Evolutionary conservation across 202 grass and related monocot genomes (phyloP).

Genomic region (Digitaria exilis): DNA sequence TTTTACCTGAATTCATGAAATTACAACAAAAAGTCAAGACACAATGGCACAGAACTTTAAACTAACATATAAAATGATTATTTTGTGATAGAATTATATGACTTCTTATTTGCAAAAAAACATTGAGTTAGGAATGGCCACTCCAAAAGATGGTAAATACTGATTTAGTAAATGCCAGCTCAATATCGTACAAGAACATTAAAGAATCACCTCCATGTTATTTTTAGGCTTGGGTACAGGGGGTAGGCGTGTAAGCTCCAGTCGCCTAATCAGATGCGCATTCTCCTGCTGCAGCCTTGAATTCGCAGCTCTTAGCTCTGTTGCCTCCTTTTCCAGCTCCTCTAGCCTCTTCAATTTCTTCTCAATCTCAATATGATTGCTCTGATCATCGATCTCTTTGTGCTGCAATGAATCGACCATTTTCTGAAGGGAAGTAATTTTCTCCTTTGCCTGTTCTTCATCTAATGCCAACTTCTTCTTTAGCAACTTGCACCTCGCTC

Average conservation of each 20-base stretch:
- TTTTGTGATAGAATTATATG: conserved; percentile 21
- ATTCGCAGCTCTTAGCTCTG: conserved; percentile 57
- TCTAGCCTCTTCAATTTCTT: conserved; percentile 61
- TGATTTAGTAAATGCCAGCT: conserved; percentile 34
- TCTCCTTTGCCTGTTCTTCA: conserved; percentile 72
- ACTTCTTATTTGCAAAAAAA: conserved; percentile 37
- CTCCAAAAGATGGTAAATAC: conserved; percentile 36
- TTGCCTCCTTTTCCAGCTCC: conserved; percentile 63
- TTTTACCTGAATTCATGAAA: conserved; percentile 62
- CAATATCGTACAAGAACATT: conserved; percentile 38
- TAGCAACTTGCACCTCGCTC: conserved; percentile 56
- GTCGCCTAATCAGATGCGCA: conserved; percentile 49
- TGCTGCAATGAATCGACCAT: conserved; percentile 52
- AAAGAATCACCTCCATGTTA: conserved; percentile 61
- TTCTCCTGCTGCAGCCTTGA: conserved; percentile 75
- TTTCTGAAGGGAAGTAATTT: conserved; percentile 70
- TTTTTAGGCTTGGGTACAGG: conserved; percentile 53
- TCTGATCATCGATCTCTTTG: conserved; percentile 36
- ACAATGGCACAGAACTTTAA: conserved; percentile 23
- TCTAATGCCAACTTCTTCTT: conserved; percentile 69
- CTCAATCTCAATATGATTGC: conserved; percentile 44
- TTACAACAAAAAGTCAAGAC: conserved; percentile 31
- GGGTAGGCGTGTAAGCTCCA: conserved; percentile 55
- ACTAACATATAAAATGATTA: conserved; percentile 19
- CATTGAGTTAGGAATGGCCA: conserved; percentile 18